These are phyloP conservation scores for Penicillium robsamsonii DNA, from an alignment of 495 filamentous ascomycete species.

Conservation along the genomic window DNA sequence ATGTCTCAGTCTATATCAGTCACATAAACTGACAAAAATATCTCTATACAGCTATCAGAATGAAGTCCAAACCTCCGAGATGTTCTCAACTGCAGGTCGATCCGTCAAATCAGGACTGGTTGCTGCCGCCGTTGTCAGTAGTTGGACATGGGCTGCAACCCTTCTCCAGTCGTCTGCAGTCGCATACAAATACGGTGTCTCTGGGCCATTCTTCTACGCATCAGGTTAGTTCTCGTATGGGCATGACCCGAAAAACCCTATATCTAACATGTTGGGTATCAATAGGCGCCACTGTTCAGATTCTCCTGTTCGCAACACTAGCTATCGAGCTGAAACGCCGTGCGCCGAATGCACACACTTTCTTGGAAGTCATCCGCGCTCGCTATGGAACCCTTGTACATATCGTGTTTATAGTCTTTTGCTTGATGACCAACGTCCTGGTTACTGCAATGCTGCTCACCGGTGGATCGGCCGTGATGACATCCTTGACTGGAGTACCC, in stretches of 20 bases:
- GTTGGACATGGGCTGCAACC: slow-evolving; percentile 80
- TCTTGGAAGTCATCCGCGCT: slow-evolving; percentile 70
- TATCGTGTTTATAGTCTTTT: slow-evolving; percentile 75
- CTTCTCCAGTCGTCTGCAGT: slow-evolving; percentile 77
- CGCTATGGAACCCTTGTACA: slow-evolving; percentile 64
- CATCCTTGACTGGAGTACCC: slow-evolving; percentile 78
- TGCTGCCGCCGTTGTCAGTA: slow-evolving; percentile 91
- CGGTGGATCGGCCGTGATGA: slow-evolving; percentile 85
- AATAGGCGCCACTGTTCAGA: slow-evolving; percentile 54
- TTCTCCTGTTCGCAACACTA: slow-evolving; percentile 87
- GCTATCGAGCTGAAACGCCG: slow-evolving; percentile 91
- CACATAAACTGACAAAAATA: background rate
- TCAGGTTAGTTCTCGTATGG: slow-evolving; percentile 34
- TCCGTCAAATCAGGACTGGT: slow-evolving; percentile 94
- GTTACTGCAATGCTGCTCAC: slow-evolving; percentile 92
- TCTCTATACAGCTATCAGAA: slow-evolving; percentile 65
- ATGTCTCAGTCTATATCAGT: background rate
- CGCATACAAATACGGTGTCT: slow-evolving; percentile 89
- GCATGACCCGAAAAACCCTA: background rate
- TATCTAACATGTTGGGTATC: background rate
- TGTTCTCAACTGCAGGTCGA: slow-evolving; percentile 92
- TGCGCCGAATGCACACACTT: slow-evolving; percentile 84
- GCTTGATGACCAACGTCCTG: slow-evolving; percentile 78
- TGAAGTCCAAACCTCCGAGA: slow-evolving; percentile 94
- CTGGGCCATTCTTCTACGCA: slow-evolving; percentile 90